phyloP scores from a whole-genome alignment of 1,139 yeast species.

The Yamadazyma buinensis region DNA sequence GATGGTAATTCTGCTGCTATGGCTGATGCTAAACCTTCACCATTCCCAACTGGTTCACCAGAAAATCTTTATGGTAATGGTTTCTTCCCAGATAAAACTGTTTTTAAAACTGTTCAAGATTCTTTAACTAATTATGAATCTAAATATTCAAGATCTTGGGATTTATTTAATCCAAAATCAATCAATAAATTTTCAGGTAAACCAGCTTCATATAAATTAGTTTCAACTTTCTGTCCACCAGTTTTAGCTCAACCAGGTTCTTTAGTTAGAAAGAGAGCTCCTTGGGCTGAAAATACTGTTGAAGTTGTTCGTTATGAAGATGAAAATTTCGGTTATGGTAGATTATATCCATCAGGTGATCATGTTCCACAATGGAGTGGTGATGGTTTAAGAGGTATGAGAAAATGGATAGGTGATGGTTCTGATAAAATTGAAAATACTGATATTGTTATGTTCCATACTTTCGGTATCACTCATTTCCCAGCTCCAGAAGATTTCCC shows the following conservation, averaged over 20 bases:
- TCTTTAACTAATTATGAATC: conserved; percentile 63
- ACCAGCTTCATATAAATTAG: conserved; percentile 74
- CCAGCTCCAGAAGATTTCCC: conserved; percentile 92
- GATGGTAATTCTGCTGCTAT: conserved; percentile 71
- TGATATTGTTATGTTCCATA: conserved; percentile 71
- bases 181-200: conserved; percentile 67
- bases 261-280: conserved; percentile 74
- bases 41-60: conserved; percentile 58
- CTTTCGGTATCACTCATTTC: conserved; percentile 81
- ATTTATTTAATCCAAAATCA: conserved; percentile 66
- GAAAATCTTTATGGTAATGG: conserved; percentile 74
- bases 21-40: conserved; percentile 61
- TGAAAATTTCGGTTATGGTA: conserved; percentile 46
- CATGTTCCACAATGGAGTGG: conserved; percentile 81
- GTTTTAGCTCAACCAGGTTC: conserved; percentile 72
- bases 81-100: conserved; percentile 59
- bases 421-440: conserved; percentile 58
- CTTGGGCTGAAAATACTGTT: conserved; percentile 68
- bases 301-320: conserved; percentile 69
- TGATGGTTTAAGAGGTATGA: conserved; percentile 66
- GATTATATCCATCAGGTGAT: conserved; percentile 75
- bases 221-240: conserved; percentile 73
- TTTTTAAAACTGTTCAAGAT: conserved; percentile 64
- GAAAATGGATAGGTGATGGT: conserved; percentile 73
- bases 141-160: conserved; percentile 71